Base-by-base conservation (phyloP, 257 asterid genomes). In the Rhazya stricta region DNA sequence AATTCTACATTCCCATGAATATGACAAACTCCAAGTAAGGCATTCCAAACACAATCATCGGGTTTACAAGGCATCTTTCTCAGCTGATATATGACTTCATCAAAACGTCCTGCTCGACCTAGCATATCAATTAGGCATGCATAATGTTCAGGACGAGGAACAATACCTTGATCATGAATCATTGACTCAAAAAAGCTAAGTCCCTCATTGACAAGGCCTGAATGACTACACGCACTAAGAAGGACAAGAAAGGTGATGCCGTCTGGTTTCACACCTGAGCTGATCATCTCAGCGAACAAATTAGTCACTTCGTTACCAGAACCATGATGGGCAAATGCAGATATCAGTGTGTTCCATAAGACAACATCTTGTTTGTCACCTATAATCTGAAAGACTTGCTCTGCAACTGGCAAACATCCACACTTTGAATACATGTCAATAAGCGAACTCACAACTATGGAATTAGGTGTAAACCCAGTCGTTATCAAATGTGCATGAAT, bases 371-470 rank as follows among this genome's bases (percentile, higher is more conserved):
- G 83, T 72, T 86, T 88, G 85, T 80, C 80, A 74, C 79, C 75
- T 41, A 74, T 62, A 4, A 68, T 27, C 27, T 79, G 78, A 58
- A 91, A 91, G 60, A 88, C 90, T 71, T 73, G 78, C 84, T 82
- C 79, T 0, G 86, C 96, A 13, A 71, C 67, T 62, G 74, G 80
- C 75, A 91, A 74, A 79, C 79, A 85, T 69, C 93, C 93, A 78
- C 96, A 91, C 71, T 87, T 88, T 12, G 95, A 83, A 69, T 93
- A 91, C 96, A 89, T 89, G 79, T 88, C 90, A 71, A 93, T 83
- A 74, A 93, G 88, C 74, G 91, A 81, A 79, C 94, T 92, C 74
- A 83, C 43, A 74, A 89, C 88, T 36, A 82, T 82, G 27, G 81
- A 80, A 80, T 89, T 86, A 61, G 88, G 92, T 79, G 83, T 86